Base-by-base conservation (phyloP, 2,329 filamentous ascomycete species). In the Colletotrichum truncatum region DNA sequence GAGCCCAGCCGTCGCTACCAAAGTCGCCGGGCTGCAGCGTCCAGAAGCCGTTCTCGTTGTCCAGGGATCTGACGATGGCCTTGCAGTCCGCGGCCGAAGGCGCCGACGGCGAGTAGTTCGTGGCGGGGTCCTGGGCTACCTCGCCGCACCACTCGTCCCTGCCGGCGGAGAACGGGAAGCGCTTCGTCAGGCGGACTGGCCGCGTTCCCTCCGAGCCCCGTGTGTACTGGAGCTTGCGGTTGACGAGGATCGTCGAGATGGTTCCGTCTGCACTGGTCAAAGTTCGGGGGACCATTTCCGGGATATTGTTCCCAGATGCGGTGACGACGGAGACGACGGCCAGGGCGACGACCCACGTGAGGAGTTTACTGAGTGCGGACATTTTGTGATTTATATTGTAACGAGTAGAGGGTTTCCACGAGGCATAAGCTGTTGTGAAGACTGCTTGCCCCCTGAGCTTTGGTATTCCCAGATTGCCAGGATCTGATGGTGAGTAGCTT, bases 91-190 rank as follows among this genome's bases (percentile, higher is more conserved):
- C 51, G 12, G 57, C 62, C 46, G 45, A 41, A 3, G 67, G 67
- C 9, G 66, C 61, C 4, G 58, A 41, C 6, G 59, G 14, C 9
- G 64, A 65, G 18, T 48, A 64, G 39, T 66, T 54, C 8, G 66
- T 51, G 28, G 36, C 43, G 1, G 56, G 57, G 32, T 56, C 41
- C 32, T 64, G 46, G 16, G 59, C 59, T 8, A 49, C 23, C 28
- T 68, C 67, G 25, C 66, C 61, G 58, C 67, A 69, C 57, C 51
- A 69, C 26, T 69, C 65, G 28, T 62, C 56, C 21, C 61, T 54
- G 38, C 67, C 64, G 43, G 64, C 30, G 14, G 52, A 64, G 28
- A 66, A 66, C 21, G 46, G 18, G 30, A 59, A 53, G 5, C 64
- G 30, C 18, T 66, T 64, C 1, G 30, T 30, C 10, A 64, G 30